Base-by-base conservation (phyloP, 768 basidiomycete genomes). In the Boletus vermiculosoides region DNA sequence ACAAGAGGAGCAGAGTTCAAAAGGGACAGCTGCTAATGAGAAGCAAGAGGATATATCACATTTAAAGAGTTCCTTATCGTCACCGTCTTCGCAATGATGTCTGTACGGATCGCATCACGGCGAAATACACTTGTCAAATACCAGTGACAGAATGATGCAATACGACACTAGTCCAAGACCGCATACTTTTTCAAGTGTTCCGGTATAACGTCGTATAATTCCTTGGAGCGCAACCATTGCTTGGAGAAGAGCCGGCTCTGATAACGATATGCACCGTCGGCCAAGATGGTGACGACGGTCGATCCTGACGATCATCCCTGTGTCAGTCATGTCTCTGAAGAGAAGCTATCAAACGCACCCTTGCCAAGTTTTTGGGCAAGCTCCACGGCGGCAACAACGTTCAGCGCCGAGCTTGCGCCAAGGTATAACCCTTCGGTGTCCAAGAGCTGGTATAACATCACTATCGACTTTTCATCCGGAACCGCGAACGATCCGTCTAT, bases 231-330 rank as follows among this genome's bases (percentile, higher is more conserved):
- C 46, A 99, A 75, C 97, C 97, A 99, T 63, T 84, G 83, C 71
- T 90, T 90, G 16, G 94, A 97, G 77, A 99, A 99, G 36, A 99
- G 76, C 12, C 97, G 83, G 58, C 92, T 95, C 76, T 98, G 97
- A 69, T 99, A 97, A 68, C 97, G 83, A 68, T 98, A 96, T 45
- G 97, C 97, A 8, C 96, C 97, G 68, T 99, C 97, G 71, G 90
- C 92, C 39, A 99, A 74, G 51, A 98, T 81, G 5, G 97, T 99
- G 2, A 86, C 94, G 30, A 98, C 79, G 16, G 80, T 92, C 22
- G 88, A 88, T 36, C 90, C 91, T 94, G 58, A 31, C 45, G 37
- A 37, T 52, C 52, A 30, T 50, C 4, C 25, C 10, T n/a, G 22
- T 25, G 33, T 58, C 12, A 55, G 50, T 28, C n/a, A 20, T 8